These are phyloP conservation scores for Talaromyces borbonicus DNA, from an alignment of 495 filamentous ascomycete species.

Conservation along the genomic window DNA sequence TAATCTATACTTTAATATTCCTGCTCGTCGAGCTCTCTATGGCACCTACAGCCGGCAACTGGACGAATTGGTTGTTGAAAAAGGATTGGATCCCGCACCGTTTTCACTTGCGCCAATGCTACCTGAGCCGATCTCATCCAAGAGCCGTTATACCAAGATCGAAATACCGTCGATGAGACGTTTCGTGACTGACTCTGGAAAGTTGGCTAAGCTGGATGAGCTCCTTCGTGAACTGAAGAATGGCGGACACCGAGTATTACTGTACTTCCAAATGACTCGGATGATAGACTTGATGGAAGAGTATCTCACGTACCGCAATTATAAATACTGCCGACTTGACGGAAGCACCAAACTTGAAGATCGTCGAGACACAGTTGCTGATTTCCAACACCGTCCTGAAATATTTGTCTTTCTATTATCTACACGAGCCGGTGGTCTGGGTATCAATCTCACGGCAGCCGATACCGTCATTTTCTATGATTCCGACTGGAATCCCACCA, in stretches of 20 bases:
- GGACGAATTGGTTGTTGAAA: conserved; percentile 63
- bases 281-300: conserved; percentile 99
- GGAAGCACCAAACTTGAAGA: conserved; percentile 98
- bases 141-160: conserved; percentile 78
- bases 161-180: conserved; percentile 95
- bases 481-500: conserved; percentile 98
- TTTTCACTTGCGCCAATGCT: conserved; percentile 57
- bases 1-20: conserved; percentile 66
- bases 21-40: conserved; percentile 64
- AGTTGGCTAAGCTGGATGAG: conserved; percentile 84
- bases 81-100: conserved; percentile 51
- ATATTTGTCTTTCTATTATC: conserved; percentile 96
- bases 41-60: conserved; percentile 49
- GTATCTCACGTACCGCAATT: conserved; percentile 96
- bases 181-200: conserved; percentile 96
- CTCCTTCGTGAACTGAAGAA: conserved; percentile 83
- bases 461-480: conserved; percentile 99
- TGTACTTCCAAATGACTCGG: conserved; percentile 99
- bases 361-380: conserved; percentile 88
- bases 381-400: conserved; percentile 86
- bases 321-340: conserved; percentile 94
- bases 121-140: conserved; percentile 66
- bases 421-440: conserved; percentile 92
- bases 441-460: conserved; percentile 91
- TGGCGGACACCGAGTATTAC: conserved; percentile 81